A percentile compares a stretch with the other conserved stretches of the same genome.
Evolutionary conservation across 805 yeast species (phyloP).

Genomic region (Starmerella khaoyaiensis): DNA sequence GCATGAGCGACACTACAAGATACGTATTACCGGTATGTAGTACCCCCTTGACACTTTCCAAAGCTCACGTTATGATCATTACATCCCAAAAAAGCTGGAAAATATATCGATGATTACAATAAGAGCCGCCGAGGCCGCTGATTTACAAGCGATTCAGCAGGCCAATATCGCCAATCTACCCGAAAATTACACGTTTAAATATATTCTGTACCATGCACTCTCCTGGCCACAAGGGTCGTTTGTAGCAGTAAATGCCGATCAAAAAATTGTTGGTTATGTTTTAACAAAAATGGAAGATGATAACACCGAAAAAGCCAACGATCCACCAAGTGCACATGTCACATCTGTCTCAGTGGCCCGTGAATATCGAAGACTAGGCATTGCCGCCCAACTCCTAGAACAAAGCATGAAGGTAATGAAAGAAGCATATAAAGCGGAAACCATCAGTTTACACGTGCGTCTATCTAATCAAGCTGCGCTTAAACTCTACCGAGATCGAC

Average conservation of each 20-base stretch:
- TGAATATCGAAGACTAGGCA: conserved; percentile 86
- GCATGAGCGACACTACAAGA: too few relatives aligned
- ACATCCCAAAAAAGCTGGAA: not conserved
- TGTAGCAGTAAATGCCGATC: conserved; percentile 68
- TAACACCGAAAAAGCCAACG: conserved; percentile 20
- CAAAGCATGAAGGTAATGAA: conserved; percentile 68
- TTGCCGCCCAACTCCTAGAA: conserved; percentile 75
- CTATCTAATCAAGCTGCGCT: conserved; percentile 88
- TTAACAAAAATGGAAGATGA: conserved; percentile 95
- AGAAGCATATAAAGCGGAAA: conserved; percentile 68
- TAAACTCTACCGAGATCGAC: conserved; percentile 76
- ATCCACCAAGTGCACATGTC: conserved; percentile 71
- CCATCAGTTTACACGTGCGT: conserved; percentile 86
- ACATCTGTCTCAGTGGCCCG: conserved; percentile 92
- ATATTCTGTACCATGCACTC: conserved; percentile 82
- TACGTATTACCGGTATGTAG: too few relatives aligned
- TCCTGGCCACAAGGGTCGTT: conserved; percentile 98
- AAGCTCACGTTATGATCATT: too few relatives aligned
- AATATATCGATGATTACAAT: conserved; percentile 51
- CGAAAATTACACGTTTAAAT: conserved; percentile 84
- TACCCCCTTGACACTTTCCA: too few relatives aligned
- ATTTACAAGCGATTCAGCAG: conserved; percentile 90
- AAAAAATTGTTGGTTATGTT: conserved; percentile 87
- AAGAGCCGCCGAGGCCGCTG: conserved; percentile 74
- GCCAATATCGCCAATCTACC: conserved; percentile 86